Evolutionary conservation across 164 flowering plant genomes (phyloP), one percentile per base, ranked within the genome.

Genomic region (Malania oleifera): DNA sequence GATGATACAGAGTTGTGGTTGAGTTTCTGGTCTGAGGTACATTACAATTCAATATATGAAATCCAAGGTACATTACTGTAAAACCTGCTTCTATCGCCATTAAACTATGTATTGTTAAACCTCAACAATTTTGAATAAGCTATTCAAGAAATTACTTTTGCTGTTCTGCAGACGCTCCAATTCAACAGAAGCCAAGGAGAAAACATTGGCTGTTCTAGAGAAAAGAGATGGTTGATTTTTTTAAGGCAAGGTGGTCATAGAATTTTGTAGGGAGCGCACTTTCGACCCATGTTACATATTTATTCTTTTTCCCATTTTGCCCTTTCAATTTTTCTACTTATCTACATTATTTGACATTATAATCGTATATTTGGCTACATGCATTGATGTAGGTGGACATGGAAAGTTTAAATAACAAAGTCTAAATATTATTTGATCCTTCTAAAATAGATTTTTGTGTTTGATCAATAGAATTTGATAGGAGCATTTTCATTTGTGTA

Each of bases 1-100:
- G n/a, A 37, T 53, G 25, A 27, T 78, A 81, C 83, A 90, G 97
- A 82, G 66, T 74, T 91, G 37, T 91, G 97, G 95, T 59, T 91
- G 60, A 91, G 97, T 67, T 87, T 91, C 64, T 91, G 95, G 95
- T 91, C 95, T 52, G 95, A 91, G 72, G 91, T 87, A 28, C 97
- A 91, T 57, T 91, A 91, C 79, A 91, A 91, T 68, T 87, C 97
- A n/a, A 64, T 91, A 15, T 87, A 87, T 62, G 91, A 81, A 34
- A 59, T 81, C 24, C 76, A 56, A 75, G 92, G 97, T 89, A 46
- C 20, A 84, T 73, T 18, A 10, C 9, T 15, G 22, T 14, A 18
- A 43, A 51, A 28, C 1, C 28, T 26, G 9, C 5, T 31, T 58
- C 24, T n/a, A 18, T 57, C 0, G 2, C 23, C 5, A 19, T 31